Conservation (phyloP, 208 protist species). For the Acanthamoeba castellanii region DNA sequence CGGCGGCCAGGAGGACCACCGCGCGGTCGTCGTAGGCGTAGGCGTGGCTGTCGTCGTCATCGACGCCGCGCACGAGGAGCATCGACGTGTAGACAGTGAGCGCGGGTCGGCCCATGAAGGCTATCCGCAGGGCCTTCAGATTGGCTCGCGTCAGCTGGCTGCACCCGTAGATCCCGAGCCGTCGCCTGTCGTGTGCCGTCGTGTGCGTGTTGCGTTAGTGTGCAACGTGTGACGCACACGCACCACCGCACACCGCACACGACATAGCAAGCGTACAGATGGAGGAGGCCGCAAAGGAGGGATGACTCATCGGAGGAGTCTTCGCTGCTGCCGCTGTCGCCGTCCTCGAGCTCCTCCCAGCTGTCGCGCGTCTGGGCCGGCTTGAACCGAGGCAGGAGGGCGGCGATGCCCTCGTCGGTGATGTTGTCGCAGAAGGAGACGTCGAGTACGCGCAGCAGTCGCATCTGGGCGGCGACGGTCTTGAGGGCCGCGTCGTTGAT, state of each 20-base stretch:
- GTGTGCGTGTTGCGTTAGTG: neutral
- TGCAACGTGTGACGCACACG: too few relatives aligned
- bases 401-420: neutral
- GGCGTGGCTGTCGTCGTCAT: neutral
- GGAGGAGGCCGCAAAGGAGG: neutral
- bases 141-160: neutral
- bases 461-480: neutral
- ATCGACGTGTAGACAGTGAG: constrained; percentile 24
- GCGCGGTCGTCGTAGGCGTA: too few relatives aligned
- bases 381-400: constrained; percentile 3
- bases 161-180: constrained; percentile 11
- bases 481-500: neutral
- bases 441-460: neutral
- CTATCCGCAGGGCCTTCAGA: neutral
- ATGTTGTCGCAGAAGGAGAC: constrained; percentile 20
- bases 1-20: too few relatives aligned
- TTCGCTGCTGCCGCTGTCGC: neutral
- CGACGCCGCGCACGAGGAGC: constrained; percentile 22
- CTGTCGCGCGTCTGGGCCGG: neutral
- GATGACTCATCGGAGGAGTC: neutral
- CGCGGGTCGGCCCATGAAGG: neutral
- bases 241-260: too few relatives aligned
- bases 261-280: neutral
- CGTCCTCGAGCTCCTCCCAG: constrained; percentile 5
- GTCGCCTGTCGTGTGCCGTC: neutral